These are phyloP conservation scores for Polytrichum commune DNA, from an alignment of 225 moss, liverwort and hornwort genomes.

Conservation along the genomic window DNA sequence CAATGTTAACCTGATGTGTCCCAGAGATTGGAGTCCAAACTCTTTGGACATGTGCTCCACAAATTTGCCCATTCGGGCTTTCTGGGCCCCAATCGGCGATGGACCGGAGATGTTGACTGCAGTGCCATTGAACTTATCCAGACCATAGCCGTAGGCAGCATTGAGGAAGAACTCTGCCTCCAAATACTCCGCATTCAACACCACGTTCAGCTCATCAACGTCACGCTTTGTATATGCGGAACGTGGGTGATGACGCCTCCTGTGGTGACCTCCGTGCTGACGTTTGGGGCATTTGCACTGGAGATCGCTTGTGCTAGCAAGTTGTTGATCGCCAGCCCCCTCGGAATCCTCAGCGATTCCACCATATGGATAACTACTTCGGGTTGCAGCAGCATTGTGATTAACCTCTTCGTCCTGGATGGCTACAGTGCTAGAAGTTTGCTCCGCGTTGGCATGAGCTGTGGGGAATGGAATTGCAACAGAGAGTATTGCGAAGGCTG, in stretches of 20 bases:
- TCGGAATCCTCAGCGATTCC: slow-evolving; percentile 11
- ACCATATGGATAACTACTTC: background rate
- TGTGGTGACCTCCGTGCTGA: slow-evolving; percentile 9
- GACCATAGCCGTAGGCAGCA: slow-evolving; percentile 46
- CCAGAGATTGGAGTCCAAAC: slow-evolving; percentile 55
- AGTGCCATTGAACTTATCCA: slow-evolving; percentile 47
- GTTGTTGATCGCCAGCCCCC: background rate
- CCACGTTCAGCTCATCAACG: slow-evolving; percentile 42
- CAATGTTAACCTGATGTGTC: slow-evolving; percentile 48
- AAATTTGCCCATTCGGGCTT: slow-evolving; percentile 22
- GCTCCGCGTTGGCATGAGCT: background rate
- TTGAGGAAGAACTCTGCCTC: slow-evolving; percentile 59
- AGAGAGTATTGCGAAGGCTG: slow-evolving; percentile 10
- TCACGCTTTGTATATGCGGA: slow-evolving; percentile 30
- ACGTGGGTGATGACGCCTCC: slow-evolving; percentile 5
- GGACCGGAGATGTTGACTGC: slow-evolving; percentile 40
- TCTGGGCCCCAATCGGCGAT: slow-evolving; percentile 24
- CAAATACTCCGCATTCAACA: slow-evolving; percentile 53
- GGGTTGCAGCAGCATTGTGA: too few relatives aligned
- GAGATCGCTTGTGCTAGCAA: background rate
- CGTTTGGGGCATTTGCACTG: slow-evolving; percentile 30
- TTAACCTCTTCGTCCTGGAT: too few relatives aligned
- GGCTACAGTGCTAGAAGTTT: background rate
- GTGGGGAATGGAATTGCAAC: background rate
- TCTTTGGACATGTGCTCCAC: slow-evolving; percentile 44